phyloP scores from a whole-genome alignment of 192 early-diverging fungal species.

The Pilobolus umbonatus region DNA sequence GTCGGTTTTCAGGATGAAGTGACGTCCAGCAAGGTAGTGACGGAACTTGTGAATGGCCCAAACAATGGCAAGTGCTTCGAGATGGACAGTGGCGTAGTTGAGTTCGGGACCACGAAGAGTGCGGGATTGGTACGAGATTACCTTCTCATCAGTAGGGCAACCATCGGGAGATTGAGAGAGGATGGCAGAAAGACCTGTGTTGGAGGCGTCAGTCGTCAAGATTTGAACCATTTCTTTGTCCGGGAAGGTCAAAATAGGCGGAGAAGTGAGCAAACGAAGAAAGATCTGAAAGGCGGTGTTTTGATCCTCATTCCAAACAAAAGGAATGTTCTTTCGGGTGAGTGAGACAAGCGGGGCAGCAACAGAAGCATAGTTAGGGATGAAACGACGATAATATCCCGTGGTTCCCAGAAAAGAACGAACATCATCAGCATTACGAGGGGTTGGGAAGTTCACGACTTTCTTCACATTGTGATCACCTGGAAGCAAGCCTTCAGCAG shows the following conservation, averaged over 20 bases:
- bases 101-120: background rate
- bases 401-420: too few relatives aligned
- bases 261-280: background rate
- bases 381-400: too few relatives aligned
- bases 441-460: too few relatives aligned
- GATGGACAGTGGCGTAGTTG: too few relatives aligned
- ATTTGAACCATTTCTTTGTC: background rate
- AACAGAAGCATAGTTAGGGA: too few relatives aligned
- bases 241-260: slow-evolving; percentile 6
- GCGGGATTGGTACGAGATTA: background rate
- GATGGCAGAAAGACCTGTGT: background rate
- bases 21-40: background rate
- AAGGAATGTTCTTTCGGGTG: too few relatives aligned
- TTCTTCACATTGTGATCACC: too few relatives aligned
- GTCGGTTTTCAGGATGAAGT: background rate
- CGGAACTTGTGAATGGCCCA: background rate
- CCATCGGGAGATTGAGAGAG: background rate
- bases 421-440: too few relatives aligned
- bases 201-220: slow-evolving; percentile 17
- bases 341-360: too few relatives aligned
- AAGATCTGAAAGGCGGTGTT: too few relatives aligned
- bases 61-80: background rate
- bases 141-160: background rate
- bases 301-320: too few relatives aligned
- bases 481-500: too few relatives aligned